Evolutionary conservation across 371 early-diverging fungal species (phyloP).

Genomic region (Batkoa obscura): DNA sequence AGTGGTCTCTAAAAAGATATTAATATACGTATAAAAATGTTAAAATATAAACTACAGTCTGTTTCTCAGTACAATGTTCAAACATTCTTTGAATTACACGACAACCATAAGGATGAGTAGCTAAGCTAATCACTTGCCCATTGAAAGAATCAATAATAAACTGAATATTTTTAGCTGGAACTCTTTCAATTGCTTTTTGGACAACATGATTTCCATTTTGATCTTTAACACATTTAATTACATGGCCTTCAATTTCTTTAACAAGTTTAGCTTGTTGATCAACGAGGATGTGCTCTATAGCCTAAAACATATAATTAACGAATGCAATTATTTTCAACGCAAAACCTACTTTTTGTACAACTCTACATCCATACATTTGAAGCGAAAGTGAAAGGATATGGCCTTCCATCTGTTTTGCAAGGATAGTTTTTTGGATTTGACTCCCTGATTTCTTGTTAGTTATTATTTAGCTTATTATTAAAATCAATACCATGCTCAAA

Average conservation of each 20-base stretch:
- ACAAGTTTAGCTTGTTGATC: slow-evolving; percentile 84
- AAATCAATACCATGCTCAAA: slow-evolving; percentile 67
- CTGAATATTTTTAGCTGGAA: slow-evolving; percentile 76
- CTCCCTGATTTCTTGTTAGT: slow-evolving; percentile 12
- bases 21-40: neutral
- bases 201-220: slow-evolving; percentile 99
- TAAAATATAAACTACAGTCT: slow-evolving; percentile 32
- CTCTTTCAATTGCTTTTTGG: slow-evolving; percentile 98
- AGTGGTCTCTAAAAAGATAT: slow-evolving; percentile 31
- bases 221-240: slow-evolving; percentile 96
- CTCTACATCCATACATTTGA: slow-evolving; percentile 99
- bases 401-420: slow-evolving; percentile 85
- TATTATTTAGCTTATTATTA: neutral
- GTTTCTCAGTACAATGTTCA: slow-evolving; percentile 87
- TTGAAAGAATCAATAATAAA: slow-evolving; percentile 96
- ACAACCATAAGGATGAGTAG: slow-evolving; percentile 99
- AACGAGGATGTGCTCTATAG: slow-evolving; percentile 77
- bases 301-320: slow-evolving; percentile 14
- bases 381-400: slow-evolving; percentile 83
- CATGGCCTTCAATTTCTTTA: slow-evolving; percentile 81
- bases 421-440: slow-evolving; percentile 64
- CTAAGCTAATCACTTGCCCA: slow-evolving; percentile 85
- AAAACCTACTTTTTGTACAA: slow-evolving; percentile 74
- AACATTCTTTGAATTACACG: slow-evolving; percentile 99
- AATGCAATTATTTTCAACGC: neutral